Conservation (phyloP, 2,329 filamentous ascomycete species). For the Nectriaceae sp. region DNA sequence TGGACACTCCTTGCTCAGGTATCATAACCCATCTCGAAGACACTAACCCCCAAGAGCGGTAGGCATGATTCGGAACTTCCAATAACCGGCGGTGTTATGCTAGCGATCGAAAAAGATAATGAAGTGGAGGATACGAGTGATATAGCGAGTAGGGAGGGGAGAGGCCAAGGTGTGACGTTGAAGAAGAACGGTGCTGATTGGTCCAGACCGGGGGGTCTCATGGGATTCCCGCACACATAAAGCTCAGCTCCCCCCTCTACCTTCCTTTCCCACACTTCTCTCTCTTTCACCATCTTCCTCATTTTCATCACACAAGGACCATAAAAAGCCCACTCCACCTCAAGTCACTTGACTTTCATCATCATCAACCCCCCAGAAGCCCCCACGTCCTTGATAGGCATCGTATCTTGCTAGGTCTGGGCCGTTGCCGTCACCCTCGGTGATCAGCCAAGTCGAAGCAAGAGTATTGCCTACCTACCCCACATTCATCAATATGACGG, state of each 20-base stretch:
- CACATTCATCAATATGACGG: not conserved
- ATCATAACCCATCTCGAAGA: no score
- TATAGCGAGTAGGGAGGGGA: not conserved
- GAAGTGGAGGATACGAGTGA: not conserved
- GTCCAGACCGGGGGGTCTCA: not conserved
- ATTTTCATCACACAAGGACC: not conserved
- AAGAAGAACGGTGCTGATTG: constrained; percentile 1
- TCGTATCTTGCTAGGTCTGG: not conserved
- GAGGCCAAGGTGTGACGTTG: constrained; percentile 4
- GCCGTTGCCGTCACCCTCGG: not conserved
- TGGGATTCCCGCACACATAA: not conserved
- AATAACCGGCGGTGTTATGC: not conserved
- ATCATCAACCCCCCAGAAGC: not conserved
- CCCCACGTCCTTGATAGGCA: not conserved
- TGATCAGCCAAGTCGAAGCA: not conserved
- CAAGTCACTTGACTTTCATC: not conserved
- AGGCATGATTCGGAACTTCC: not conserved
- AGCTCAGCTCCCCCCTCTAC: constrained; percentile 6
- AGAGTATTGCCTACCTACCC: no score
- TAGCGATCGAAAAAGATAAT: not conserved
- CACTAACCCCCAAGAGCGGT: not conserved
- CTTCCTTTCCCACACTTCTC: constrained; percentile 2
- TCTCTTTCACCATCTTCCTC: not conserved
- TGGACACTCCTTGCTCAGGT: no score
- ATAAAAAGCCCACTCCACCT: not conserved